Base-by-base conservation (phyloP, 1,284 basidiomycete species). In the Ustilago tritici region DNA sequence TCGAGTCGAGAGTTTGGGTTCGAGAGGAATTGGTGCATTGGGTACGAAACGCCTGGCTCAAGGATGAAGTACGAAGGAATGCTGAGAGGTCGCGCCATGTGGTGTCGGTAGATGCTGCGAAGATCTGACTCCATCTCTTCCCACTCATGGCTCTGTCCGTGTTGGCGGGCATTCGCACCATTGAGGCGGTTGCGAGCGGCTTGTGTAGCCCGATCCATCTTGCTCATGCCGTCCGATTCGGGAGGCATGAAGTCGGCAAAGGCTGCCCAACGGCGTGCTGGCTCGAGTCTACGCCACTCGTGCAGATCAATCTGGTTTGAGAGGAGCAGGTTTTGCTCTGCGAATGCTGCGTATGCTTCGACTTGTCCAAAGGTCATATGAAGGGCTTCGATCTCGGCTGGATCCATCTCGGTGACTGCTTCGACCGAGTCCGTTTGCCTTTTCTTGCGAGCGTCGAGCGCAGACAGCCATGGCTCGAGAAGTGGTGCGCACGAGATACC, bases 261-360 rank as follows among this genome's bases (percentile, higher is more conserved):
- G 2, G 43, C 58, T 14, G 64, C 61, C 74, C 74, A 76, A 2
- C 55, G 53, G 10, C 59, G 55, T 38, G 55, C 58, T 5, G 64
- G 61, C 17, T 72, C 70, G n/a, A 65, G 50, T 4, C 75, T 23
- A 0, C 75, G 65, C 75, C 75, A 77, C 32, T 69, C 70, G 31
- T 72, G 61, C 41, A 77, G 41, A 34, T 72, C 75, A 10, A 73
- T 67, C 40, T 74, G 67, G 32, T 79, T 73, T 5, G 70, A 61
- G 28, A 74, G 35, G 28, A 79, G 59, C 56, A 93, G 82, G 7
- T 90, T 90, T 32, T 86, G 86, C 82, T 91, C 89, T 78, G 91
- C 92, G 71, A 93, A 91, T 31, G 87, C 86, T 36, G 94, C 85
- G 82, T 93, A 94, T 46, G 88, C 88, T 73, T 93, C 92, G 59